Evolutionary conservation across 148 eudicot genomes (phyloP).

Genomic region (Bassia scoparia): DNA sequence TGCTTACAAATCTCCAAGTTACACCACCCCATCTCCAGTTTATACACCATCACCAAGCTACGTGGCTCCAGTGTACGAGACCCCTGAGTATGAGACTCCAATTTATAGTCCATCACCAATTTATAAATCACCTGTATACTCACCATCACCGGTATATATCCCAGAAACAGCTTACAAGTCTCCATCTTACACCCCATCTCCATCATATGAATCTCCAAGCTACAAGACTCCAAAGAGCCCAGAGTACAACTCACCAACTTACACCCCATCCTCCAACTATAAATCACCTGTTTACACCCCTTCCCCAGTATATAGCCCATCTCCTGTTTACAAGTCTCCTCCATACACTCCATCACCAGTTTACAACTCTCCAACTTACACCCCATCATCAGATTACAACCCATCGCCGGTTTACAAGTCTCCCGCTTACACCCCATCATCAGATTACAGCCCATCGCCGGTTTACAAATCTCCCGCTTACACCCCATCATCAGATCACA

Average conservation of each 20-base stretch:
- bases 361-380: neutral
- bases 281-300: neutral
- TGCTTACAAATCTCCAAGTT: neutral
- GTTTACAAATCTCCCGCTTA: neutral
- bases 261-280: neutral
- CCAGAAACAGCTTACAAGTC: neutral
- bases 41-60: neutral
- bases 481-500: neutral
- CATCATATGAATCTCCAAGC: neutral
- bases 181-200: neutral
- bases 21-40: neutral
- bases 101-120: neutral
- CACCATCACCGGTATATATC: neutral
- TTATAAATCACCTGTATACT: neutral
- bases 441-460: neutral
- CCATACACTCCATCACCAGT: neutral
- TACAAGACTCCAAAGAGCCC: neutral
- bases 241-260: neutral
- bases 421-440: neutral
- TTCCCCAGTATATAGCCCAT: neutral
- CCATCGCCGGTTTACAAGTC: neutral
- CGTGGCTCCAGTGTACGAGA: neutral
- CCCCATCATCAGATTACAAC: neutral
- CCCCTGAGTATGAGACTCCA: neutral
- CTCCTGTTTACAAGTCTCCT: neutral